Evolutionary conservation across 257 asterid species (phyloP), one percentile per base, ranked within the genome.

Genomic region (Solanum pinnatisectum): DNA sequence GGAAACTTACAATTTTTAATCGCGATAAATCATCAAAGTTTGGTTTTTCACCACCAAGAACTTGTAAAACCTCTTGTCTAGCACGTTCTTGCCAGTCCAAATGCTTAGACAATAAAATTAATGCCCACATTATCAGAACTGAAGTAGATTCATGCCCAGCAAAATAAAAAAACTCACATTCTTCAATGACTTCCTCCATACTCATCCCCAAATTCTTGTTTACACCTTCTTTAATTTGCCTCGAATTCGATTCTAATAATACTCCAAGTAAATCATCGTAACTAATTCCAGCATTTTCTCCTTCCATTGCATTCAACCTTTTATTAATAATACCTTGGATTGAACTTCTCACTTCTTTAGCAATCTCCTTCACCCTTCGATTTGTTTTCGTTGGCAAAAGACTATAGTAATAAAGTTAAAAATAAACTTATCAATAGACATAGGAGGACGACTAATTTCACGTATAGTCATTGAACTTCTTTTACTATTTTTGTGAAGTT

Each of bases 321-420:
- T 90, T 89, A 35, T 74, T 86, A 63, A 94, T 91, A 49, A 93
- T 88, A 1, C 87, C 87, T 35, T 90, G 90, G 23, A 94, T 59
- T 8, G 88, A 87, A 20, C 89, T 86, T 18, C 91, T 87, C 3
- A 91, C 93, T 82, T 94, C 92, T 85, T 77, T 91, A 56, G 16
- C 73, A 22, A 94, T 91, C 27, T 88, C 87, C 88, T 88, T 91
- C 88, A 93, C 91, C 85, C 92, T 92, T 84, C 88, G 86, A 72
- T 90, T 93, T 4, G 84, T 71, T 87, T 89, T 90, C 2, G 95
- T 94, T 0, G 96, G 98, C 82, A 95, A 39, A 87, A 86, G 90
- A 82, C 95, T 94, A 78, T 40, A 77, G 9, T 68, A 68, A 25
- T 68, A 68, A 25, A 4, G 8, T n/a, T n/a, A 3, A 10, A 46